Percentiles rank a stretch among this genome's conserved stretches.
Evolutionary conservation across 768 basidiomycete species (phyloP).

Genomic region (Naganishia kalamii): DNA sequence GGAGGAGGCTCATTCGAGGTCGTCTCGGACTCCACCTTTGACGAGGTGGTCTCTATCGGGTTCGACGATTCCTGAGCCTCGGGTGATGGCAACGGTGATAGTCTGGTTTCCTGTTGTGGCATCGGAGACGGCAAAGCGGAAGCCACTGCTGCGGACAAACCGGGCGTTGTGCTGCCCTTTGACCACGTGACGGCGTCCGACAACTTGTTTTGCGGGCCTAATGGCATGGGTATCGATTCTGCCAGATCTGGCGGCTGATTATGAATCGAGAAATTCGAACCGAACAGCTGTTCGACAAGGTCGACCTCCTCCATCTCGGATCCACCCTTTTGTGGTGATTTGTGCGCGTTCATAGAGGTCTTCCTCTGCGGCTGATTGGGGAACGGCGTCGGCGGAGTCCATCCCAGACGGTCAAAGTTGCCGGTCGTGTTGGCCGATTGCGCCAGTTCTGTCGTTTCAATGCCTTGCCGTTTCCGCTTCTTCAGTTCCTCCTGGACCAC

Average conservation of each 20-base stretch:
- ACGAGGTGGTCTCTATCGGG: background rate
- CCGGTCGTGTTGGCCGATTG: background rate
- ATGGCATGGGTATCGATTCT: constrained; percentile 75
- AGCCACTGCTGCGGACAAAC: background rate
- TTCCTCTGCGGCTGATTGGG: background rate
- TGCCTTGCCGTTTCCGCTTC: constrained; percentile 33
- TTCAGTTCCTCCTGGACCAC: constrained; percentile 48
- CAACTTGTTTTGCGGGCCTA: constrained; percentile 77
- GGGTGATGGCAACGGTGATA: constrained; percentile 1
- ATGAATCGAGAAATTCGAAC: constrained; percentile 65
- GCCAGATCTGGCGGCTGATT: constrained; percentile 68
- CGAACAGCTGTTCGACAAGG: constrained; percentile 91
- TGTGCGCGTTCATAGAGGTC: background rate
- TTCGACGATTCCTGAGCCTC: constrained; percentile 17
- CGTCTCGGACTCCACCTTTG: background rate
- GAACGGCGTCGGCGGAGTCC: background rate
- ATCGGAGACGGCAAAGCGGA: background rate
- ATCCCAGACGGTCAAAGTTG: constrained; percentile 9
- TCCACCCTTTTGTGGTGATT: background rate
- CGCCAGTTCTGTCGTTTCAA: constrained; percentile 8
- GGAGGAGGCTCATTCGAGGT: background rate
- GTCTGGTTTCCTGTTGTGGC: background rate
- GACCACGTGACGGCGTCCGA: constrained; percentile 83
- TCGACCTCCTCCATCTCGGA: constrained; percentile 82
- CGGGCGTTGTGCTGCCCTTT: constrained; percentile 9